Conservation (phyloP, 352 stramenopile species). For the Phytophthora agathidicida region DNA sequence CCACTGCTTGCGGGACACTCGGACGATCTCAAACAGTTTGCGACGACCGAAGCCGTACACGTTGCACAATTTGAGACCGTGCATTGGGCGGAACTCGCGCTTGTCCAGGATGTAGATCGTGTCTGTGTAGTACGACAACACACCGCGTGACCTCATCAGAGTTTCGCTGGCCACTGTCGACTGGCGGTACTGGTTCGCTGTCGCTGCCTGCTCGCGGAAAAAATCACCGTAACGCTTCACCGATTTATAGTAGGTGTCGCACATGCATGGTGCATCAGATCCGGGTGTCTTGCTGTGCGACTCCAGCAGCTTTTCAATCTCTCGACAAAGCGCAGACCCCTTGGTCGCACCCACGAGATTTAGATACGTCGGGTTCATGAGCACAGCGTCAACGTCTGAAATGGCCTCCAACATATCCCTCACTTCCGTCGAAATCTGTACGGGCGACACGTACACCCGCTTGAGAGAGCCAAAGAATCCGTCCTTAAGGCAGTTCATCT, state of each 20-base stretch:
- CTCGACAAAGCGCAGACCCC: constrained; percentile 54
- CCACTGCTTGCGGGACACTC: constrained; percentile 78
- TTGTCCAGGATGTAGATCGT: constrained; percentile 87
- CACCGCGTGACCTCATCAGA: constrained; percentile 71
- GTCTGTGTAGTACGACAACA: constrained; percentile 83
- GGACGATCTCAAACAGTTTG: constrained; percentile 81
- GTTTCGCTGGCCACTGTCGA: constrained; percentile 80
- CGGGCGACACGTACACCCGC: constrained; percentile 60
- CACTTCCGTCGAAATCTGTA: constrained; percentile 72
- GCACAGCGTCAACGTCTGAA: constrained; percentile 71
- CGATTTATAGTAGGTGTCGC: constrained; percentile 70
- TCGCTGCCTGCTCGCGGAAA: constrained; percentile 57
- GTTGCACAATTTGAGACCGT: constrained; percentile 70
- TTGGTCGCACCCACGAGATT: constrained; percentile 62
- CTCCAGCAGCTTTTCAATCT: constrained; percentile 63
- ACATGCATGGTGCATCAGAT: constrained; percentile 64
- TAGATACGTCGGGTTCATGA: constrained; percentile 64
- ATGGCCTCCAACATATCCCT: constrained; percentile 74
- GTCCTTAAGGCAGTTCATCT: constrained; percentile 72
- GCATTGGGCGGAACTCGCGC: constrained; percentile 66
- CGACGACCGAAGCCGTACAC: constrained; percentile 80
- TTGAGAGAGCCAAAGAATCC: constrained; percentile 67
- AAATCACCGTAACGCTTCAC: constrained; percentile 75
- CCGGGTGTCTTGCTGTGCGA: constrained; percentile 45
- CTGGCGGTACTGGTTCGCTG: constrained; percentile 40